These are phyloP conservation scores for Acacia acuminata DNA, from an alignment of 306 rosid species.

Conservation along the genomic window DNA sequence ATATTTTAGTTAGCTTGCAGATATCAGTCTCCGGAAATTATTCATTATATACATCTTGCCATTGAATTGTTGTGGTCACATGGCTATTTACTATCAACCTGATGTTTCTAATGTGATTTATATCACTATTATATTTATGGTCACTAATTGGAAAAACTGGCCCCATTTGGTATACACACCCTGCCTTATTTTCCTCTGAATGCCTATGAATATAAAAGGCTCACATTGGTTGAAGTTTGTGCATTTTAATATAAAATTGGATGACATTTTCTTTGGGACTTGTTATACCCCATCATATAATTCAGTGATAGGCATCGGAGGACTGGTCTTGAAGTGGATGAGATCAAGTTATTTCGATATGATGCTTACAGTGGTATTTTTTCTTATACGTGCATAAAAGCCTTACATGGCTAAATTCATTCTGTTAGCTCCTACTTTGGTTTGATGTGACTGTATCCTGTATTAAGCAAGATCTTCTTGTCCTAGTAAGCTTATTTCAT, in stretches of 20 bases:
- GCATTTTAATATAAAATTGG: constrained; percentile 12
- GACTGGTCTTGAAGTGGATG: constrained; percentile 21
- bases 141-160: background rate
- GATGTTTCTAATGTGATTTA: background rate
- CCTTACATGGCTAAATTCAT: constrained; percentile 6
- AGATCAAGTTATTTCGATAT: constrained; percentile 20
- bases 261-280: background rate
- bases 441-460: constrained; percentile 6
- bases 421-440: constrained; percentile 9
- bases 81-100: background rate
- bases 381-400: background rate
- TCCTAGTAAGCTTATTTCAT: no score
- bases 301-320: background rate
- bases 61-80: constrained; percentile 5
- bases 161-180: constrained; percentile 9
- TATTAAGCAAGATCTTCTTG: constrained; percentile 1
- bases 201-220: constrained; percentile 18
- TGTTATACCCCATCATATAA: background rate
- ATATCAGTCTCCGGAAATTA: background rate
- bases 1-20: background rate
- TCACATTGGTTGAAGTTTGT: background rate
- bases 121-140: constrained; percentile 3
- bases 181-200: background rate
- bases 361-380: constrained; percentile 6
- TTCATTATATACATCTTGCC: constrained; percentile 19